phyloP scores from a whole-genome alignment of 257 asterid species.

The Mentha longifolia region DNA sequence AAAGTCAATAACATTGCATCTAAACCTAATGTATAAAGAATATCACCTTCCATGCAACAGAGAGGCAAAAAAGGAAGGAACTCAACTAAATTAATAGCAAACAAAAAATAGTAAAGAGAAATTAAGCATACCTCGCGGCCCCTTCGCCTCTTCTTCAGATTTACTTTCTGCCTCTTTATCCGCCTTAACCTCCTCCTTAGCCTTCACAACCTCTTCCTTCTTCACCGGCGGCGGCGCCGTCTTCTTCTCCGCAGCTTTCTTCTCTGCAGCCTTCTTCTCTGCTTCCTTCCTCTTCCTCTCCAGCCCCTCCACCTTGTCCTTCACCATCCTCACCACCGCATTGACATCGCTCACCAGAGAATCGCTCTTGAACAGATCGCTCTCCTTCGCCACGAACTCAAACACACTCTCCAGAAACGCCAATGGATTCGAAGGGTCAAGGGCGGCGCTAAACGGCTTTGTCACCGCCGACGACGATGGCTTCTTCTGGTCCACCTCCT shows the following conservation, averaged over 20 bases:
- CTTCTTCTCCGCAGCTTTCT: constrained; percentile 31
- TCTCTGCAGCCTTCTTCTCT: constrained; percentile 29
- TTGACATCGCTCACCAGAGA: constrained; percentile 62
- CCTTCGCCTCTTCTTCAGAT: constrained; percentile 50
- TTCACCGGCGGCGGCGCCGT: constrained; percentile 26
- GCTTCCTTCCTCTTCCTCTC: constrained; percentile 47
- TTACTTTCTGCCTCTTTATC: constrained; percentile 24
- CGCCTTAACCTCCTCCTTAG: constrained; percentile 27
- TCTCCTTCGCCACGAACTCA: constrained; percentile 70
- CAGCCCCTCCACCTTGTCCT: constrained; percentile 51
- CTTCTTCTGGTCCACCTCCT: constrained; percentile 47
- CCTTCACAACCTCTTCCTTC: constrained; percentile 18
- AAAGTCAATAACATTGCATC: neutral
- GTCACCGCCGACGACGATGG: constrained; percentile 31
- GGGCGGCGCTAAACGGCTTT: constrained; percentile 57
- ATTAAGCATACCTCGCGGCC: constrained; percentile 48
- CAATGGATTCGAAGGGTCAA: constrained; percentile 73
- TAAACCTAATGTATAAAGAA: neutral
- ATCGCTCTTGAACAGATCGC: constrained; percentile 82
- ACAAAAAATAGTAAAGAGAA: neutral
- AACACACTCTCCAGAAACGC: constrained; percentile 68
- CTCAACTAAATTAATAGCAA: neutral
- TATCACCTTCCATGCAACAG: neutral
- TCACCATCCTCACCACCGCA: constrained; percentile 77
- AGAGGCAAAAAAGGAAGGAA: neutral